Evolutionary conservation across 352 stramenopile genomes (phyloP).

Genomic region (Globisporangium orthogonon): DNA sequence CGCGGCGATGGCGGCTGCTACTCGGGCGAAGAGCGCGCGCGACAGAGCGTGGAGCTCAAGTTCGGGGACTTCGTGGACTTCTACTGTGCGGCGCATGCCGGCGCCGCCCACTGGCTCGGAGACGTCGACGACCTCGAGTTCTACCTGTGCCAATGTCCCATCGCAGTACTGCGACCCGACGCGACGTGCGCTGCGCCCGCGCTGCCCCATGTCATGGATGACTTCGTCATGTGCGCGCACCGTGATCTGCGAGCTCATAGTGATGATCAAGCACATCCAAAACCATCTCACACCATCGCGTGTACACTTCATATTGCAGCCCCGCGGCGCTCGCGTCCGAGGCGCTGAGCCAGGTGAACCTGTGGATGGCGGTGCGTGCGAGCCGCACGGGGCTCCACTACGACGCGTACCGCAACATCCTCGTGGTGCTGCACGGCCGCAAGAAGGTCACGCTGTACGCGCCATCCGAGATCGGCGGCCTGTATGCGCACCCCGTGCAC

Average conservation of each 20-base stretch:
- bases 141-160: conserved; percentile 78
- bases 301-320: conserved; percentile 15
- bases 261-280: no score
- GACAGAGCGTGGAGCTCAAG: conserved; percentile 70
- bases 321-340: conserved; percentile 29
- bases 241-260: not conserved
- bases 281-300: not conserved
- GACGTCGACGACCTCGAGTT: conserved; percentile 70
- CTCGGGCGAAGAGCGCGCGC: conserved; percentile 41
- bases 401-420: conserved; percentile 75
- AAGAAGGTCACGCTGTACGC: conserved; percentile 72
- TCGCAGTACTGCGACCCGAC: conserved; percentile 47
- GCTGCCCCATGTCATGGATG: conserved; percentile 49
- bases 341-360: conserved; percentile 71
- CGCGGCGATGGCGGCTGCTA: conserved; percentile 32
- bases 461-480: conserved; percentile 38
- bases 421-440: conserved; percentile 61
- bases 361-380: conserved; percentile 67
- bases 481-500: conserved; percentile 61
- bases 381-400: conserved; percentile 73
- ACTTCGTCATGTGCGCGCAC: conserved; percentile 47
- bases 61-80: conserved; percentile 82
- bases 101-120: conserved; percentile 55
- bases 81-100: conserved; percentile 38
- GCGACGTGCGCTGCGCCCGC: conserved; percentile 27